Evolutionary conservation across 2,329 filamentous ascomycete species (phyloP), one percentile per base, ranked within the genome.

Genomic region (Canariomyces notabilis): DNA sequence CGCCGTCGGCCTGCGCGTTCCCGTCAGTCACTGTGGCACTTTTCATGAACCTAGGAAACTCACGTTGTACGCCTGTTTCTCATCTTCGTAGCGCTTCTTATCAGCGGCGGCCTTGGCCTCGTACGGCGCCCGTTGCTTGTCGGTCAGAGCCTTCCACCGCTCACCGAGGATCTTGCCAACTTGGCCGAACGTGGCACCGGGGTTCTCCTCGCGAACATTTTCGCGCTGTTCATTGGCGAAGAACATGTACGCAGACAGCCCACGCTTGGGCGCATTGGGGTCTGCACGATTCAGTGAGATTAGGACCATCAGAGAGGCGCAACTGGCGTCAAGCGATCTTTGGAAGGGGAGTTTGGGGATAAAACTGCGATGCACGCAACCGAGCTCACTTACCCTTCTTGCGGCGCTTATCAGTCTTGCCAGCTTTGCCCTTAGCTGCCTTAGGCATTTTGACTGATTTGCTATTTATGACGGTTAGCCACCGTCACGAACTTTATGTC

Each of bases 211-310:
- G 62, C 93, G 89, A 61, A 98, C 93, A 70, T 93, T 95, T 67
- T 97, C 91, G 61, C 93, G 90, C 75, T 96, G 89, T 74, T 97
- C 93, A 67, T 97, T 97, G 82, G 93, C 93, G 70, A 97, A 98
- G 85, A 97, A 97, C 93, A 98, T 98, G 83, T 98, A 98, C 56
- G 93, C 93, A 44, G 93, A 97, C 41, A 98, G 88, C 77, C 91
- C 93, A 73, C 93, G 89, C 89, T 97, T 98, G 69, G 93, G 93
- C 51, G 90, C 91, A 74, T 96, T 96, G 72, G 89, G 89, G 73
- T 96, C 90, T 95, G 62, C 7, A 15, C 12, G 11, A 16, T 21
- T 9, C 6, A 42, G n/a, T 54, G 6, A 51, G 52, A 21, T 22
- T n/a, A n/a, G 15, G 31, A 29, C 12, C 15, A 21, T 5, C 18